Percentiles rank a stretch among this genome's conserved stretches.
Evolutionary conservation across 345 rosid genomes (phyloP).

Genomic region (Pistacia vera): DNA sequence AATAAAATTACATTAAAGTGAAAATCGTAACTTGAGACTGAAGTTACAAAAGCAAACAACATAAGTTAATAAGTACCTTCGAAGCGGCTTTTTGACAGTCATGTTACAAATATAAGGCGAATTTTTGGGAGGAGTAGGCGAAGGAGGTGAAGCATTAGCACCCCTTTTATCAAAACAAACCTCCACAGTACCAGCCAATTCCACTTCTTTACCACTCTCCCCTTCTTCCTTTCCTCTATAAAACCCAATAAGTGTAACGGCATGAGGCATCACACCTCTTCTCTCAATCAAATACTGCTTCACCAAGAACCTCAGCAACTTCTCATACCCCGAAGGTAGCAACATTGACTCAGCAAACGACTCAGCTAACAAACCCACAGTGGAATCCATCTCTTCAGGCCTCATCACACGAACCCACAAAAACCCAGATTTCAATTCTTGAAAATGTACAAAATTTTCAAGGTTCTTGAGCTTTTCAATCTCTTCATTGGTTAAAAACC

Average conservation of each 20-base stretch:
- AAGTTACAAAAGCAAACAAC: too few relatives aligned
- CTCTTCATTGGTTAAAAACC: slow-evolving; percentile 72
- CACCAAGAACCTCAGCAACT: slow-evolving; percentile 70
- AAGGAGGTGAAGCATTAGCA: slow-evolving; percentile 72
- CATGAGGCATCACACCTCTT: slow-evolving; percentile 70
- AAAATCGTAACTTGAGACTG: neutral
- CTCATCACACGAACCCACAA: slow-evolving; percentile 77
- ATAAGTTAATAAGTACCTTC: slow-evolving; percentile 47
- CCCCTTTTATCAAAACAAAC: slow-evolving; percentile 76
- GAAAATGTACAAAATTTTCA: slow-evolving; percentile 58
- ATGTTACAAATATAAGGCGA: slow-evolving; percentile 87
- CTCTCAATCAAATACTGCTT: slow-evolving; percentile 86
- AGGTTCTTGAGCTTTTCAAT: slow-evolving; percentile 63
- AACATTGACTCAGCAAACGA: slow-evolving; percentile 89
- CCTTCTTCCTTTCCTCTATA: slow-evolving; percentile 40
- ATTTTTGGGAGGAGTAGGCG: slow-evolving; percentile 76
- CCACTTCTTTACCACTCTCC: slow-evolving; percentile 35
- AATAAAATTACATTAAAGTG: neutral
- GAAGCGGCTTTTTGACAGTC: slow-evolving; percentile 72
- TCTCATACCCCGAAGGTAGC: slow-evolving; percentile 60
- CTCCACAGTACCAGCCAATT: slow-evolving; percentile 90
- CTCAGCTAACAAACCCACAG: slow-evolving; percentile 68
- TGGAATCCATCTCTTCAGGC: slow-evolving; percentile 69
- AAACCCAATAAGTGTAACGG: slow-evolving; percentile 77
- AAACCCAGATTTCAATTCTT: slow-evolving; percentile 59